A percentile compares a stretch with the other conserved stretches of the same genome.
These are phyloP conservation scores for Blastobotrys buckinghamii DNA, from an alignment of 1,139 yeast species.

Conservation along the genomic window DNA sequence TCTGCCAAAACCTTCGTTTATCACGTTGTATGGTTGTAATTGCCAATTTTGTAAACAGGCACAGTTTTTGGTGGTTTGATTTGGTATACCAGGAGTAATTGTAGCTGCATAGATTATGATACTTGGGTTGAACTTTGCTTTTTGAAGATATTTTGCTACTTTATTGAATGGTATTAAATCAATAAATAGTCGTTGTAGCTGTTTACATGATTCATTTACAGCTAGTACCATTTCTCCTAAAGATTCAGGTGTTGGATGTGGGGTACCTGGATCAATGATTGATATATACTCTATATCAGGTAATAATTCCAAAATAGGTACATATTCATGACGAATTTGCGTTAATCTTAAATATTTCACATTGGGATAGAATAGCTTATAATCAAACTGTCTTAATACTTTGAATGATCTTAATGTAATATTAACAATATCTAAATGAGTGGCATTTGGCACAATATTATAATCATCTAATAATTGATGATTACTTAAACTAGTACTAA, in stretches of 20 bases:
- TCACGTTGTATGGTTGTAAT: background rate
- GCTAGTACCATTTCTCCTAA: background rate
- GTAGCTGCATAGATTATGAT: background rate
- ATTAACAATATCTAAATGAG: background rate
- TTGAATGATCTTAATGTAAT: background rate
- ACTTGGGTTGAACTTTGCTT: too few species aligned
- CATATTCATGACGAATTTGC: background rate
- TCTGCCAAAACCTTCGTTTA: slow-evolving; percentile 4
- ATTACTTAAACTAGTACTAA: background rate
- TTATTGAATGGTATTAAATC: background rate
- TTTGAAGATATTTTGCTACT: background rate
- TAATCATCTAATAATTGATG: slow-evolving; percentile 1
- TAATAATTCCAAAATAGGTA: background rate
- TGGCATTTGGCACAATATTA: background rate
- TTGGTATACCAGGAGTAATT: background rate
- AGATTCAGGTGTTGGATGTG: background rate
- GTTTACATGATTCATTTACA: background rate
- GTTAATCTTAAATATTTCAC: background rate
- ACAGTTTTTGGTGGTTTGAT: background rate
- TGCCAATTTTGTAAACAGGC: background rate
- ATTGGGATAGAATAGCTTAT: background rate
- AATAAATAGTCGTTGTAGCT: background rate
- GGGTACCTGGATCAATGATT: background rate
- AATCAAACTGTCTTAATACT: background rate
- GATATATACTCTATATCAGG: background rate